phyloP scores from a whole-genome alignment of 2,329 filamentous ascomycete genomes.

The Stagonosporopsis vannaccii region DNA sequence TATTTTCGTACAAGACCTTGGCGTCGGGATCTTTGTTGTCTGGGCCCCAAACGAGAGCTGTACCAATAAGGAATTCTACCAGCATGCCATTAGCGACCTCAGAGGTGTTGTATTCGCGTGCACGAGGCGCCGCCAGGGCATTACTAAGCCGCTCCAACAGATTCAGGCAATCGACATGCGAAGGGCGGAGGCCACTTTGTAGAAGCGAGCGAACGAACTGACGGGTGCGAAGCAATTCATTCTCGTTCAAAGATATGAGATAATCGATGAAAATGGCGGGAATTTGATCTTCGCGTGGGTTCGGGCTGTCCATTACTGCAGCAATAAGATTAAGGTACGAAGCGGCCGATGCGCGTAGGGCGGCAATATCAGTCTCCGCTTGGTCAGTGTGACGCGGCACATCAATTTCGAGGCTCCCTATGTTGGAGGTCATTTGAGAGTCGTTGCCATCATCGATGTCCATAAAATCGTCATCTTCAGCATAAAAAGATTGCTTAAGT shows the following conservation, averaged over 20 bases:
- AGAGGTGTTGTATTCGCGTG: conserved; percentile 47
- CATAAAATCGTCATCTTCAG: conserved; percentile 63
- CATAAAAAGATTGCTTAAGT: conserved; percentile 43
- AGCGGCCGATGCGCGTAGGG: conserved; percentile 40
- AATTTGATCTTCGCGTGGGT: conserved; percentile 24
- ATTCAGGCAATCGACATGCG: conserved; percentile 33
- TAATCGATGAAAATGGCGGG: conserved; percentile 39
- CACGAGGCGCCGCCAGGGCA: conserved; percentile 42
- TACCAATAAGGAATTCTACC: conserved; percentile 42
- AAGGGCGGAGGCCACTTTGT: conserved; percentile 30
- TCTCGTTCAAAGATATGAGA: conserved; percentile 35
- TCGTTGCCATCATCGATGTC: conserved; percentile 72
- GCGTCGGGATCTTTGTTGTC: conserved; percentile 34
- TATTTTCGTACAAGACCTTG: conserved; percentile 64
- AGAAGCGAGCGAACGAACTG: conserved; percentile 39
- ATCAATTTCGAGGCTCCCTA: conserved; percentile 42
- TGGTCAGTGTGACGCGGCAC: conserved; percentile 57
- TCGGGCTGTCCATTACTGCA: conserved; percentile 20
- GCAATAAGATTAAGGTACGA: conserved; percentile 42
- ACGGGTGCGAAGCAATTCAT: conserved; percentile 42
- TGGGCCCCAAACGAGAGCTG: conserved; percentile 36
- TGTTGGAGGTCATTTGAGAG: conserved; percentile 63
- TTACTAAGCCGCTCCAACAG: conserved; percentile 43
- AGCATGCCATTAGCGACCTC: conserved; percentile 49
- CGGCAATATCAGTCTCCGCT: conserved; percentile 35